Evolutionary conservation across 306 rosid species (phyloP), one percentile per base, ranked within the genome.

Genomic region (Vigna trinervia): DNA sequence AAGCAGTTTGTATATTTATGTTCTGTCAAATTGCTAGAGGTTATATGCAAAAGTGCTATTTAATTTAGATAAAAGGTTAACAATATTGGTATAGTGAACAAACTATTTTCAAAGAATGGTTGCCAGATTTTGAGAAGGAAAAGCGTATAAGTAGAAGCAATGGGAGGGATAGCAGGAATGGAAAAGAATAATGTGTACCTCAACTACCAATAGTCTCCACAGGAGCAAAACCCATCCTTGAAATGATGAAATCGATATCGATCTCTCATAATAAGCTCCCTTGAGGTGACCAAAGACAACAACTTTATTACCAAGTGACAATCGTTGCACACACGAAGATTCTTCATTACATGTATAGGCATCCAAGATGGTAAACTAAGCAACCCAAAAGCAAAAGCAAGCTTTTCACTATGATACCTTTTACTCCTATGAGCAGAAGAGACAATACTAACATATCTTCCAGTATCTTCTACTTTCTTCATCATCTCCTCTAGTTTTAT

Each of bases 351-450:
- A 69, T 64, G 78, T 77, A 83, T 80, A 8, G 89, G 88, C 87
- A 71, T 89, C 88, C 86, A 87, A 79, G 87, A 57, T 54, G 88
- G 89, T 62, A 87, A 78, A 61, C 76, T 79, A 62, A 85, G 83
- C 69, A 85, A 73, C 70, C 86, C 87, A 89, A 87, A 82, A 71
- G 87, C 87, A 79, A 85, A 89, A 48, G 89, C 88, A 70, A 87
- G 87, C 76, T 84, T 87, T 62, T 84, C 90, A 17, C 89, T 87
- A 57, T 87, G 93, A 74, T 87, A 81, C 45, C 51, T 69, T 22
- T 57, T 59, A 57, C 60, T 78, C 76, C 81, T 51, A 75, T 80
- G 76, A 71, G 77, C 62, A 68, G 69, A 73, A 78, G 69, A 63
- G 41, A n/a, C 68, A 67, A 62, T 78, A 62, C 60, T 75, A 39